phyloP scores from a whole-genome alignment of 352 stramenopile genomes.

The Globisporangium nunn region DNA sequence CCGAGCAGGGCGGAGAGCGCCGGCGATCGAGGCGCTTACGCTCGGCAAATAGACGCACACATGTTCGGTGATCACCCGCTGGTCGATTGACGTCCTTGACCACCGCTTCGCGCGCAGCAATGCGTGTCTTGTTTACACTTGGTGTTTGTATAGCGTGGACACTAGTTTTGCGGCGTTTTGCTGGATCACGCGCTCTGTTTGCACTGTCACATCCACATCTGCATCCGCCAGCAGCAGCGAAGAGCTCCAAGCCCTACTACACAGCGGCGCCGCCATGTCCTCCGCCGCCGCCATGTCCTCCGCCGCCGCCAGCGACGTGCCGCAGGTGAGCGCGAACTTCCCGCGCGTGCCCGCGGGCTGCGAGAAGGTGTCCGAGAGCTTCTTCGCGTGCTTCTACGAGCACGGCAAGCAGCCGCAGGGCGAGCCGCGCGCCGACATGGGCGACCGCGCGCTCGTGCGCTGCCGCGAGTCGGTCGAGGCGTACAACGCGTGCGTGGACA shows the following conservation, averaged over 20 bases:
- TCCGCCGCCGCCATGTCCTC: slow-evolving; percentile 7
- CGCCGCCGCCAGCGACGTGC: slow-evolving; percentile 18
- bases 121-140: not conserved
- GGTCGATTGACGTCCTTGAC: no score
- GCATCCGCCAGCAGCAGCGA: not conserved
- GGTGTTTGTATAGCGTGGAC: not conserved
- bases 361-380: slow-evolving; percentile 54
- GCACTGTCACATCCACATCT: no score
- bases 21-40: no score
- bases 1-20: no score
- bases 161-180: not conserved
- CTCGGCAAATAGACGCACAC: no score
- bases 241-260: not conserved
- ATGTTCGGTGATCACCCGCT: no score
- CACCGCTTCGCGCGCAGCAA: not conserved
- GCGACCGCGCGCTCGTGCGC: slow-evolving; percentile 49
- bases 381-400: slow-evolving; percentile 82
- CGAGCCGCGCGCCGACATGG: slow-evolving; percentile 47
- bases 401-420: slow-evolving; percentile 66
- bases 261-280: slow-evolving; percentile 3
- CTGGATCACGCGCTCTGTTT: no score
- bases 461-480: slow-evolving; percentile 49
- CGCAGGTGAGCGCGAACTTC: slow-evolving; percentile 67
- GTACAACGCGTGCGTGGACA: slow-evolving; percentile 77
- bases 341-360: slow-evolving; percentile 65